Conservation (phyloP, 768 basidiomycete genomes). For the Symmetrospora coprosmae region DNA sequence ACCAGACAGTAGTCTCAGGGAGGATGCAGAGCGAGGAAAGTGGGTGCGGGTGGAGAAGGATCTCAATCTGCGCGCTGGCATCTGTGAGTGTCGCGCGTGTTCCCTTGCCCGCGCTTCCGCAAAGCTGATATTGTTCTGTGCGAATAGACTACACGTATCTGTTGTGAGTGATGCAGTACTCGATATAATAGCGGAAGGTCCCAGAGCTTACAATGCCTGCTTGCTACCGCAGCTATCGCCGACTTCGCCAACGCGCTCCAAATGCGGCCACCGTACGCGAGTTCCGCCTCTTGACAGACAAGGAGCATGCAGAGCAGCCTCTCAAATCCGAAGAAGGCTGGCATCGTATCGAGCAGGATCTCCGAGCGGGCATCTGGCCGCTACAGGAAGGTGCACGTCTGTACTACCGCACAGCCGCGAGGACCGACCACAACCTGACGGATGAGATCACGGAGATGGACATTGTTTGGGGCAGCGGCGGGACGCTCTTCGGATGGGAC, state of each 20-base stretch:
- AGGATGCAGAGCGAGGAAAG: conserved; percentile 41
- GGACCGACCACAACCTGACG: neutral
- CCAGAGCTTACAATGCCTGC: too few species aligned
- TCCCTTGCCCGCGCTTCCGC: too few species aligned
- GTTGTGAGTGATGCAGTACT: too few species aligned
- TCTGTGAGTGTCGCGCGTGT: too few species aligned
- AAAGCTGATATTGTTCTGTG: too few species aligned
- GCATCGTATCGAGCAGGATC: conserved; percentile 4
- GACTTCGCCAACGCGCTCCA: neutral
- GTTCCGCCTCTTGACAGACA: neutral
- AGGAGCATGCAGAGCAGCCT: neutral
- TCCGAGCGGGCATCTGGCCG: conserved; percentile 11
- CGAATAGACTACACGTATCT: conserved; percentile 35
- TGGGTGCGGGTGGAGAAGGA: conserved; percentile 82
- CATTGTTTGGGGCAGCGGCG: conserved; percentile 13
- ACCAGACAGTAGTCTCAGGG: conserved; percentile 23
- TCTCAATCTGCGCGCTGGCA: conserved; percentile 52
- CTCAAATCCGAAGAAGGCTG: neutral
- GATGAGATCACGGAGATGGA: conserved; percentile 22
- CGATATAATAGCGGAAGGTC: too few species aligned
- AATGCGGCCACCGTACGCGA: conserved; percentile 7
- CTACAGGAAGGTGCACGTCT: conserved; percentile 4
- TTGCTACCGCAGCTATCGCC: conserved; percentile 14
- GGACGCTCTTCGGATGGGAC: conserved; percentile 6
- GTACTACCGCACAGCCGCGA: conserved; percentile 7